These are phyloP conservation scores for Mollisia scopiformis DNA, from an alignment of 2,329 filamentous ascomycete genomes.

Conservation along the genomic window DNA sequence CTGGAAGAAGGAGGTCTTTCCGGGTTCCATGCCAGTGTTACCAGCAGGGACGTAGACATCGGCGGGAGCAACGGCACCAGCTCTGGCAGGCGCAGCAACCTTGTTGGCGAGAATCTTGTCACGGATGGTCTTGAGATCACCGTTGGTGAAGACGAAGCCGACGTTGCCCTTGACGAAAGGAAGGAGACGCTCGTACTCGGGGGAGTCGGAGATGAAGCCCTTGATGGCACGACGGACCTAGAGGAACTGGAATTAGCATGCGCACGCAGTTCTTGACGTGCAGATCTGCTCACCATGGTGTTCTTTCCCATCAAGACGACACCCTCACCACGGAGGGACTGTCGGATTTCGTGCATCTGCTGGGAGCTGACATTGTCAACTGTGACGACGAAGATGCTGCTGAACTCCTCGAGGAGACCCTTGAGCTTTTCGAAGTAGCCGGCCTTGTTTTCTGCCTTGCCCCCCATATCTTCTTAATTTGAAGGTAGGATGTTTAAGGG, in stretches of 20 bases:
- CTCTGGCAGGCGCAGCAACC: conserved; percentile 96
- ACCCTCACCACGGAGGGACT: conserved; percentile 85
- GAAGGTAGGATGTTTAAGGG: conserved; percentile 99
- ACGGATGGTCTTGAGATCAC: conserved; percentile 87
- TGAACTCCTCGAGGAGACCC: conserved; percentile 93
- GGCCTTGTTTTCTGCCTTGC: conserved; percentile 92
- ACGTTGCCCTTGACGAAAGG: conserved; percentile 97
- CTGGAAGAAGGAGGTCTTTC: conserved; percentile 99
- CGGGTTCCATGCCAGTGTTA: conserved; percentile 99
- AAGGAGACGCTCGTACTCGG: conserved; percentile 98
- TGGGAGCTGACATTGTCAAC: conserved; percentile 99
- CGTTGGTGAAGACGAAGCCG: conserved; percentile 99
- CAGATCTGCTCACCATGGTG: conserved; percentile 77
- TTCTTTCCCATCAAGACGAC: conserved; percentile 99
- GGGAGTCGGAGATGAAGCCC: conserved; percentile 86
- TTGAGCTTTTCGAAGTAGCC: conserved; percentile 99
- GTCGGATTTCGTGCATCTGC: conserved; percentile 99
- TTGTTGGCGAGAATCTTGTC: conserved; percentile 96
- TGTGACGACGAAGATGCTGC: conserved; percentile 95
- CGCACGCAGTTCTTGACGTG: neutral
- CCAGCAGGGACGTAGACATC: conserved; percentile 96
- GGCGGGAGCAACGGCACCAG: conserved; percentile 89
- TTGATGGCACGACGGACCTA: conserved; percentile 95
- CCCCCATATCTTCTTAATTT: conserved; percentile 97
- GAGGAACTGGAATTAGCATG: conserved; percentile 17